These are phyloP conservation scores for Pythium phragmitis DNA, from an alignment of 352 stramenopile species.

Conservation along the genomic window DNA sequence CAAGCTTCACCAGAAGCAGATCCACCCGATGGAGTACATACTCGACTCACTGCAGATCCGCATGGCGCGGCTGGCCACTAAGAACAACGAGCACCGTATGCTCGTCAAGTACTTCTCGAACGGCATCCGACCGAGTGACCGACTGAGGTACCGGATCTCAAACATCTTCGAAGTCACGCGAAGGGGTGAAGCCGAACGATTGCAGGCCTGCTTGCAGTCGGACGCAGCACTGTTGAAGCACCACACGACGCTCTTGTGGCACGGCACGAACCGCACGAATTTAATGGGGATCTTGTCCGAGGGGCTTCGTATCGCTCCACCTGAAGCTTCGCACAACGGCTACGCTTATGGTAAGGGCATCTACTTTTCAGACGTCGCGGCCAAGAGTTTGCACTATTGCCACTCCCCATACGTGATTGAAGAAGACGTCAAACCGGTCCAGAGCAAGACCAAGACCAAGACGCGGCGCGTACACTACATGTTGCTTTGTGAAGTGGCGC, in stretches of 20 bases:
- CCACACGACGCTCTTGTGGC: conserved; percentile 75
- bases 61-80: conserved; percentile 31
- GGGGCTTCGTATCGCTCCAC: conserved; percentile 77
- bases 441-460: conserved; percentile 32
- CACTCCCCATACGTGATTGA: conserved; percentile 44
- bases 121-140: conserved; percentile 33
- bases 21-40: conserved; percentile 73
- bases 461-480: conserved; percentile 61
- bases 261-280: conserved; percentile 76
- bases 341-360: conserved; percentile 84
- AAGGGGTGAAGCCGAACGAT: conserved; percentile 45
- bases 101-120: conserved; percentile 66
- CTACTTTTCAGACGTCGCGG: conserved; percentile 77
- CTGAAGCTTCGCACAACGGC: conserved; percentile 69
- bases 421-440: conserved; percentile 15
- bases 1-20: conserved; percentile 33
- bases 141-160: conserved; percentile 46
- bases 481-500: conserved; percentile 64
- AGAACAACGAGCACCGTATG: conserved; percentile 40
- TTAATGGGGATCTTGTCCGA: conserved; percentile 82
- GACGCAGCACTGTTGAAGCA: conserved; percentile 33
- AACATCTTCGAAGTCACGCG: conserved; percentile 69
- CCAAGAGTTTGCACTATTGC: conserved; percentile 78
- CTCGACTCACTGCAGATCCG: conserved; percentile 71
- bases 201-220: conserved; percentile 34